Percentiles rank a stretch among this genome's conserved stretches.
phyloP scores from a whole-genome alignment of 441 rosid genomes.

The Daphne laureola region DNA sequence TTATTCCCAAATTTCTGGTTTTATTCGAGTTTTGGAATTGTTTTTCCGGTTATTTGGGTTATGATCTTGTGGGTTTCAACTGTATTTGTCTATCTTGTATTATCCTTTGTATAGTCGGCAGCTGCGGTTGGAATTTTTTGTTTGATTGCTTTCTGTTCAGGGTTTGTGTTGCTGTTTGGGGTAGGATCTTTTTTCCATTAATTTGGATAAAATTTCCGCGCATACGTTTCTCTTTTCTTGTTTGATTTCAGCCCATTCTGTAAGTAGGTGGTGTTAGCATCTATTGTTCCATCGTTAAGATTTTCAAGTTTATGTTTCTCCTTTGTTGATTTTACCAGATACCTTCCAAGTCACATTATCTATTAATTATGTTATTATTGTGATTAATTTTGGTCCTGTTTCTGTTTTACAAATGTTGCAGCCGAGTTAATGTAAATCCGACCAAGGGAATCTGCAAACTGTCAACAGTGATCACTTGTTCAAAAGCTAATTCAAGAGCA shows the following conservation, averaged over 20 bases:
- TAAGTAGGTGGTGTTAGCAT: too few relatives aligned
- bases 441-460: constrained; percentile 14
- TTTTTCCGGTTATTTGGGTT: background rate
- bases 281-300: background rate
- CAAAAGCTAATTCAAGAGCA: constrained; percentile 25
- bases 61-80: background rate
- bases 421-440: constrained; percentile 20
- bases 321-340: background rate
- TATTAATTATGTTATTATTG: background rate
- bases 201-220: too few relatives aligned
- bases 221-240: too few relatives aligned
- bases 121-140: background rate
- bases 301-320: constrained; percentile 3
- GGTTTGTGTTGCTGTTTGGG: too few relatives aligned
- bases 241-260: too few relatives aligned
- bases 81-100: background rate
- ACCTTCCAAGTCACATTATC: background rate
- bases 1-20: background rate
- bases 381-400: background rate
- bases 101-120: background rate
- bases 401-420: constrained; percentile 8
- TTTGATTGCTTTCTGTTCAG: background rate
- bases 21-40: background rate
- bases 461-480: constrained; percentile 24
- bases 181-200: too few relatives aligned